A percentile compares a stretch with the other conserved stretches of the same genome.
Evolutionary conservation across 2,329 filamentous ascomycete species (phyloP).

Genomic region (Raffaelea albimanens): DNA sequence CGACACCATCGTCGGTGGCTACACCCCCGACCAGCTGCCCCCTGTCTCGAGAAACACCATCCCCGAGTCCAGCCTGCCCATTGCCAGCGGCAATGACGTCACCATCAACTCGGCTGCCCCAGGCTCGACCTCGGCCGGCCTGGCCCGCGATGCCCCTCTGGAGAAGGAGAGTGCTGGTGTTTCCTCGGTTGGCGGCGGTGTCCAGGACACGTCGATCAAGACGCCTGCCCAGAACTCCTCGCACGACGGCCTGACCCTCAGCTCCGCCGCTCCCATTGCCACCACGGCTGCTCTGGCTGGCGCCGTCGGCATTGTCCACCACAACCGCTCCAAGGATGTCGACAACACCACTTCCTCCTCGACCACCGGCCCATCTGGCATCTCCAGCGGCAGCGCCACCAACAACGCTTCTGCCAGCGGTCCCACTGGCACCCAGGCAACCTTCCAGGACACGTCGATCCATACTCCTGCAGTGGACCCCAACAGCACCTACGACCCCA

Average conservation of each 20-base stretch:
- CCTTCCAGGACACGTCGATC: constrained; percentile 30
- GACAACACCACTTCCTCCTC: too few relatives aligned
- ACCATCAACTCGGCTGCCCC: constrained; percentile 44
- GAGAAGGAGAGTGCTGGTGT: constrained; percentile 32
- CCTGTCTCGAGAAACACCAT: constrained; percentile 56
- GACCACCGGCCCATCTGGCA: too few relatives aligned
- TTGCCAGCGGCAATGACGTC: constrained; percentile 33
- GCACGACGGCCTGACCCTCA: constrained; percentile 27
- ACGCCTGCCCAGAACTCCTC: not conserved
- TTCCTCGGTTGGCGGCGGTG: not conserved
- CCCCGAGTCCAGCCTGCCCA: constrained; percentile 73
- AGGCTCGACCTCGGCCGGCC: constrained; percentile 55
- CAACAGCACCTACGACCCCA: constrained; percentile 70
- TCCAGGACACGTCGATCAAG: not conserved
- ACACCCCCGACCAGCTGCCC: constrained; percentile 36
- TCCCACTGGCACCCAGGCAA: too few relatives aligned
- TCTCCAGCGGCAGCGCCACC: too few relatives aligned
- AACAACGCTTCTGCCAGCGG: too few relatives aligned
- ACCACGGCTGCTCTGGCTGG: constrained; percentile 64
- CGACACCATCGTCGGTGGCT: constrained; percentile 48
- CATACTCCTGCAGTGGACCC: constrained; percentile 58
- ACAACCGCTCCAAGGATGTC: too few relatives aligned
- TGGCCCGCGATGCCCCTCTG: constrained; percentile 60
- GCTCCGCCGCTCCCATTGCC: constrained; percentile 41
- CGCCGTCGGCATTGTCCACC: constrained; percentile 50